phyloP scores from a whole-genome alignment of 768 basidiomycete genomes.

The Filobasidium wieringae region DNA sequence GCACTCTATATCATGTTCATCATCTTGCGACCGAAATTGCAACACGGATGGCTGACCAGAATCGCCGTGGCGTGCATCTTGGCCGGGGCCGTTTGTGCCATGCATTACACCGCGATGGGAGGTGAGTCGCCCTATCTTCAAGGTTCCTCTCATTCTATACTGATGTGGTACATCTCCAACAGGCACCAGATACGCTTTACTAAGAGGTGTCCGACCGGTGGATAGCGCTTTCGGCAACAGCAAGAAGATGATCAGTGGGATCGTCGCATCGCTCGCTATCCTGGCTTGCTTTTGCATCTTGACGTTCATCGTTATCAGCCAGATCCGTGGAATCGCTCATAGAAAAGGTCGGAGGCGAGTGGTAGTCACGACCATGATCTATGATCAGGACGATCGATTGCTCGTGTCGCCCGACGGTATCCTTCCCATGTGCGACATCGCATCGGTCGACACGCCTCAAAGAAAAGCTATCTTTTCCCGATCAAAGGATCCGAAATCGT shows the following conservation, averaged over 20 bases:
- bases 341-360: constrained; percentile 28
- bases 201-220: neutral
- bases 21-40: constrained; percentile 39
- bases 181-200: constrained; percentile 5
- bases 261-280: constrained; percentile 35
- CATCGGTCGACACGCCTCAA: constrained; percentile 14
- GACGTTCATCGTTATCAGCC: constrained; percentile 30
- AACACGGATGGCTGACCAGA: constrained; percentile 35
- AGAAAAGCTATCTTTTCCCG: neutral
- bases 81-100: constrained; percentile 31
- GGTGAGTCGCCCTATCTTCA: constrained; percentile 19
- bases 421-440: constrained; percentile 38
- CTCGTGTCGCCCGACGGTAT: constrained; percentile 38
- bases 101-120: constrained; percentile 31
- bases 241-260: constrained; percentile 33
- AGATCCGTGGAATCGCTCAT: constrained; percentile 17
- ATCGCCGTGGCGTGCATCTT: constrained; percentile 33
- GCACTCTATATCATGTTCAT: constrained; percentile 41
- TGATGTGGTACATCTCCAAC: neutral
- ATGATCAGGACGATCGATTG: constrained; percentile 33
- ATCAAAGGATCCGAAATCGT: neutral
- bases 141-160: neutral
- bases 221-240: constrained; percentile 10
- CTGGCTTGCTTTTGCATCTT: constrained; percentile 33
- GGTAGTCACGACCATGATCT: constrained; percentile 34